Percentiles rank a stretch among this genome's conserved stretches.
phyloP scores from a whole-genome alignment of 1,139 yeast species.

The Debaryomyces singareniensis region DNA sequence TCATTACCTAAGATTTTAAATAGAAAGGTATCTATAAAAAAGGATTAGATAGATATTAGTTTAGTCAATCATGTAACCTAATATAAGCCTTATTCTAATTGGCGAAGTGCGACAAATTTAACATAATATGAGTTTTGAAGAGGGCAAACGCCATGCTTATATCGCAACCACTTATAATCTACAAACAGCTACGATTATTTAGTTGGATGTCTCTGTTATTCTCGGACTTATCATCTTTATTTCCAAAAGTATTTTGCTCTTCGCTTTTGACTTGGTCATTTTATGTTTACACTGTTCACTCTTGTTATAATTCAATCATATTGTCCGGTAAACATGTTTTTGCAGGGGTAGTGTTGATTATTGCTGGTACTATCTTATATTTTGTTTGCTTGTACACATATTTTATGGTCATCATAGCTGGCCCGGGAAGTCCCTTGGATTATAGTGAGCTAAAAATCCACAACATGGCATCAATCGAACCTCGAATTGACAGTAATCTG shows the following conservation, averaged over 20 bases:
- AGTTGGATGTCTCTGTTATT: constrained; percentile 11
- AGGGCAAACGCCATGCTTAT: constrained; percentile 13
- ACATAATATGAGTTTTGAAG: not conserved
- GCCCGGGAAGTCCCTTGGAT: constrained; percentile 62
- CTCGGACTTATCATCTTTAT: constrained; percentile 35
- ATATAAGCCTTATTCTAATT: not conserved
- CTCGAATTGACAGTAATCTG: constrained; percentile 7
- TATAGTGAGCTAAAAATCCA: constrained; percentile 18
- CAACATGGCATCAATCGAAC: constrained; percentile 7
- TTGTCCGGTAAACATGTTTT: constrained; percentile 7
- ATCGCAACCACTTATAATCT: constrained; percentile 17
- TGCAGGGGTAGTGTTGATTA: constrained; percentile 9
- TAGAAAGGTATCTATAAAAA: constrained; percentile 2
- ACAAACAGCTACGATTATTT: constrained; percentile 9
- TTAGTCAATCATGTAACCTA: not conserved
- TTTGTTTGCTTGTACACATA: constrained; percentile 36
- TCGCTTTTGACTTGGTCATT: constrained; percentile 53
- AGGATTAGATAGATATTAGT: not conserved
- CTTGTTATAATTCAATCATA: constrained; percentile 13
- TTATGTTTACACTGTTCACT: constrained; percentile 27
- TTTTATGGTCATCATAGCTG: constrained; percentile 45
- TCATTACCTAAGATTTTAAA: constrained; percentile 12
- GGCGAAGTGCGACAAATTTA: not conserved
- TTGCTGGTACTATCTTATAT: constrained; percentile 16
- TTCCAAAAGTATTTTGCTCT: constrained; percentile 57